Evolutionary conservation across 495 filamentous ascomycete species (phyloP).

Genomic region (Filosporella fistucella): DNA sequence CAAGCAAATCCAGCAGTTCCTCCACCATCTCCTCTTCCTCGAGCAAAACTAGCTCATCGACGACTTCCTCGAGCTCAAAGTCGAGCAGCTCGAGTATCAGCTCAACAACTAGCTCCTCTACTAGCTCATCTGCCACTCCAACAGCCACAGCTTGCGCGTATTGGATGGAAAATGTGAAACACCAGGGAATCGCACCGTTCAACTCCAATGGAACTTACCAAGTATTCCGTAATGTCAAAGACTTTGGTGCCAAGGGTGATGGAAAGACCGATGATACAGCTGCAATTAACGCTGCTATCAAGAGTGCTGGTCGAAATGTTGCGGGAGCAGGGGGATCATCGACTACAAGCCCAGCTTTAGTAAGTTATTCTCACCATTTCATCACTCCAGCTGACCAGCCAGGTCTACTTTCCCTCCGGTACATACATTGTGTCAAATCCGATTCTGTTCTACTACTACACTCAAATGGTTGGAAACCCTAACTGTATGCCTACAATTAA

Average conservation of each 20-base stretch:
- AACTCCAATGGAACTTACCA: conserved; percentile 17
- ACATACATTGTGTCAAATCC: conserved; percentile 56
- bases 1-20: too few relatives aligned
- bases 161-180: conserved; percentile 24
- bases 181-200: conserved; percentile 28
- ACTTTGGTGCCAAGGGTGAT: conserved; percentile 24
- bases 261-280: conserved; percentile 11
- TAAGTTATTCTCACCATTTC: conserved; percentile 20
- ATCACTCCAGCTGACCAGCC: conserved; percentile 42
- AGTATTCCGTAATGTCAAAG: conserved; percentile 24
- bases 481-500: conserved; percentile 60
- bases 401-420: conserved; percentile 35
- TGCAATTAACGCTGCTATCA: conserved; percentile 52
- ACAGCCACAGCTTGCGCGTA: conserved; percentile 10
- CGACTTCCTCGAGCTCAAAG: too few relatives aligned
- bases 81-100: too few relatives aligned
- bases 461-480: conserved; percentile 65
- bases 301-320: conserved; percentile 60
- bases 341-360: conserved; percentile 32
- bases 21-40: too few relatives aligned
- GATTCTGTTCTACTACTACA: conserved; percentile 61
- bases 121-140: neutral
- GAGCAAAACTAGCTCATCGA: too few relatives aligned
- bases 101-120: too few relatives aligned
- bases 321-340: conserved; percentile 50